These are phyloP conservation scores for Oryza meyeriana DNA, from an alignment of 176 grass and related monocot genomes.

Conservation along the genomic window DNA sequence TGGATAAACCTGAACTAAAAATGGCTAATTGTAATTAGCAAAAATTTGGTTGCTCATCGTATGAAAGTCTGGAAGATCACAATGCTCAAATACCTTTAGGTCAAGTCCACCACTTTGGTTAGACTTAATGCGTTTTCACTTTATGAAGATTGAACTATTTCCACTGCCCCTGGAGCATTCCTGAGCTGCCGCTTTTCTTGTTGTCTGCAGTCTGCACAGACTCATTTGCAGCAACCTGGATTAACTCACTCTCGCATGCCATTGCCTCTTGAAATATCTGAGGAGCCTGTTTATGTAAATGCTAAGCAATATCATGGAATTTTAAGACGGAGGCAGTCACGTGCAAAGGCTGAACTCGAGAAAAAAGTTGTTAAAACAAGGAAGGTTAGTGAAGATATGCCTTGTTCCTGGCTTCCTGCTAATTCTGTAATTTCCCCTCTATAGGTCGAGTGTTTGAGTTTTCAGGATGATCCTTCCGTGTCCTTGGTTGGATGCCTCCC, in stretches of 20 bases:
- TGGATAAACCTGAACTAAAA: background rate
- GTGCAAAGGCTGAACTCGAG: slow-evolving; percentile 92
- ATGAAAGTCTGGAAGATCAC: background rate
- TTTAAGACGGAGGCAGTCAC: slow-evolving; percentile 74
- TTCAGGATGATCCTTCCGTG: background rate
- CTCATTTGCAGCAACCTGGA: slow-evolving; percentile 68
- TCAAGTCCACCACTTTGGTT: background rate
- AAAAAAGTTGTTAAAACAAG: slow-evolving; percentile 67
- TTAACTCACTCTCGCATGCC: slow-evolving; percentile 68
- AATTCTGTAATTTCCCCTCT: background rate
- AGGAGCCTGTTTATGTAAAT: slow-evolving; percentile 98
- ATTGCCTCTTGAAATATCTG: slow-evolving; percentile 78
- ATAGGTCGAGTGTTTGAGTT: background rate
- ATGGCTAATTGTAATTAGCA: background rate
- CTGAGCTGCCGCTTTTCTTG: background rate
- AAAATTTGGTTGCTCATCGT: background rate
- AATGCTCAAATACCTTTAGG: background rate
- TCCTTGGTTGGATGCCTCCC: background rate
- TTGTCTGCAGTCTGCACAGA: slow-evolving; percentile 31
- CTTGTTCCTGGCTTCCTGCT: background rate
- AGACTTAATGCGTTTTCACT: background rate
- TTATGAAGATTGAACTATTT: background rate
- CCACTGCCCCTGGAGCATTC: too few species aligned
- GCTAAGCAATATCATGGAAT: slow-evolving; percentile 98
- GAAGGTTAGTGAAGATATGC: slow-evolving; percentile 51